A percentile compares a stretch with the other conserved stretches of the same genome.
Conservation (phyloP, 2,329 filamentous ascomycete species). For the Cadophora luteo-olivacea region DNA sequence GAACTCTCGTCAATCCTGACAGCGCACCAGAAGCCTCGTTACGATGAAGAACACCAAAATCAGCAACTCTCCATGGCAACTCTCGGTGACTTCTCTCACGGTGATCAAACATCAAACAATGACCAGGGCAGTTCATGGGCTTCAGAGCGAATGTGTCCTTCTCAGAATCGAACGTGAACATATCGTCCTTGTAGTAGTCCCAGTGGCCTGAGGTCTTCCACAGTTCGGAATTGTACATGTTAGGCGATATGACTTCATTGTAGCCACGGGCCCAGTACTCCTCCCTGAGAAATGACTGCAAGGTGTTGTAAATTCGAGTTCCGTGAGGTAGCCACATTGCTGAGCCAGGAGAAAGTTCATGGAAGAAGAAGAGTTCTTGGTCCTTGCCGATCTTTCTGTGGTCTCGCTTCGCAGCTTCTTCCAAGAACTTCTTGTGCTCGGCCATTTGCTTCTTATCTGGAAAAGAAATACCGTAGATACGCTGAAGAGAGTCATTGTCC, state of each 20-base stretch:
- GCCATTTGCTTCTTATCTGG: slow-evolving; percentile 95
- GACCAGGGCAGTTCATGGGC: slow-evolving; percentile 98
- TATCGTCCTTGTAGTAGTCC: slow-evolving; percentile 93
- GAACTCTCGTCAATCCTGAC: slow-evolving; percentile 87
- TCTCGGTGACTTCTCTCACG: slow-evolving; percentile 87
- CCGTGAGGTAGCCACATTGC: slow-evolving; percentile 93
- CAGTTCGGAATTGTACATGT: slow-evolving; percentile 91
- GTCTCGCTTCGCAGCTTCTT: slow-evolving; percentile 97
- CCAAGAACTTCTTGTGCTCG: slow-evolving; percentile 92
- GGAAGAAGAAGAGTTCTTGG: slow-evolving; percentile 98
- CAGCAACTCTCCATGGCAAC: slow-evolving; percentile 88
- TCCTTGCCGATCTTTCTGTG: slow-evolving; percentile 93
- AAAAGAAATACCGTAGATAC: slow-evolving; percentile 95
- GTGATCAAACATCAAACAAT: slow-evolving; percentile 87
- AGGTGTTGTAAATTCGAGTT: slow-evolving; percentile 89
- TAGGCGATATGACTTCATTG: slow-evolving; percentile 93
- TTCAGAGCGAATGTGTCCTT: slow-evolving; percentile 88
- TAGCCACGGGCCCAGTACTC: slow-evolving; percentile 96
- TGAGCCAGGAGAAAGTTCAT: slow-evolving; percentile 90
- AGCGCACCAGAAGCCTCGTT: slow-evolving; percentile 95
- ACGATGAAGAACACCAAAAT: slow-evolving; percentile 93
- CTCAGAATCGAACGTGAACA: slow-evolving; percentile 86
- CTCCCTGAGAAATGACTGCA: slow-evolving; percentile 80
- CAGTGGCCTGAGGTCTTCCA: slow-evolving; percentile 98
- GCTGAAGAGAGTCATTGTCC: slow-evolving; percentile 92